These are phyloP conservation scores for Canavalia gladiata DNA, from an alignment of 306 rosid genomes.

Conservation along the genomic window DNA sequence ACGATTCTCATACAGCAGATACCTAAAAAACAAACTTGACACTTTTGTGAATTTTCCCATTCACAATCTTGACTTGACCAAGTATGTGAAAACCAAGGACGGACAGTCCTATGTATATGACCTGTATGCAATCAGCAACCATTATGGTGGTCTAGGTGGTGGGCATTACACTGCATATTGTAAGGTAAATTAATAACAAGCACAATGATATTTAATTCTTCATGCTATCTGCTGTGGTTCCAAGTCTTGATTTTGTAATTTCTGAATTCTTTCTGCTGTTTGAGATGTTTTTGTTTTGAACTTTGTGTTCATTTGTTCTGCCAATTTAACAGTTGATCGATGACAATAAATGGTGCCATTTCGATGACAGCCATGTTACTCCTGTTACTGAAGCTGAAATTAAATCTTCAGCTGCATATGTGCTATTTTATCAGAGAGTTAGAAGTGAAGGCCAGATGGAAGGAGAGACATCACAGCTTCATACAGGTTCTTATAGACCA, in stretches of 20 bases:
- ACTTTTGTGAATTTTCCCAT: constrained; percentile 95
- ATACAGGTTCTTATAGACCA: constrained; percentile 50
- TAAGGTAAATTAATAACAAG: constrained; percentile 62
- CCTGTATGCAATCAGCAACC: constrained; percentile 96
- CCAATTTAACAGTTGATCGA: constrained; percentile 77
- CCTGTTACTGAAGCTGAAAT: constrained; percentile 79
- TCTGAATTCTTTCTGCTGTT: constrained; percentile 24
- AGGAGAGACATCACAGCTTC: constrained; percentile 59
- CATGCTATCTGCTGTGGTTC: constrained; percentile 27
- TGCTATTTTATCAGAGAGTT: constrained; percentile 89
- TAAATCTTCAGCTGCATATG: constrained; percentile 89
- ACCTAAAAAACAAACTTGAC: constrained; percentile 91
- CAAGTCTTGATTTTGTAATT: constrained; percentile 11
- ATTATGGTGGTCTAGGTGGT: constrained; percentile 97
- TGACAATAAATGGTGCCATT: constrained; percentile 96
- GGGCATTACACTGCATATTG: constrained; percentile 98
- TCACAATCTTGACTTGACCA: constrained; percentile 89
- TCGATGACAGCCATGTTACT: constrained; percentile 88
- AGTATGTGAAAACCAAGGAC: constrained; percentile 83
- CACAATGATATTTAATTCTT: neutral
- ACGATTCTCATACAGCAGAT: constrained; percentile 97
- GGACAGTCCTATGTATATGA: constrained; percentile 75
- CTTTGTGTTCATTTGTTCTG: constrained; percentile 11
- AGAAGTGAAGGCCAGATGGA: constrained; percentile 49
- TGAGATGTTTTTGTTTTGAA: constrained; percentile 38